Conservation (phyloP, 2,329 filamentous ascomycete genomes). For the Talaromyces sp. region DNA sequence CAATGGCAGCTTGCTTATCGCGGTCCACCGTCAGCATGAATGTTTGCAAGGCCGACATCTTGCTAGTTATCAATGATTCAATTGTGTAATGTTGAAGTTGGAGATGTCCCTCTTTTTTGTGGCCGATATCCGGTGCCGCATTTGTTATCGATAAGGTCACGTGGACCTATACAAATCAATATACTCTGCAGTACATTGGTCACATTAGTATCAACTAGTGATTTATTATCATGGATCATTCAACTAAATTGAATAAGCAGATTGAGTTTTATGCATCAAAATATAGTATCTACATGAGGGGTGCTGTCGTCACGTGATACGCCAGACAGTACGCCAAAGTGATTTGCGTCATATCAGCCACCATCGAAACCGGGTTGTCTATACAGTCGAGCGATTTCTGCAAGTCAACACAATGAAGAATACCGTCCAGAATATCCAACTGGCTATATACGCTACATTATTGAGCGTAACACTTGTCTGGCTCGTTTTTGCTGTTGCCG, state of each 20-base stretch:
- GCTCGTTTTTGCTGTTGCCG: slow-evolving; percentile 1
- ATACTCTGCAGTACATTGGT: too few relatives aligned
- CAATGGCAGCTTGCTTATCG: slow-evolving; percentile 44
- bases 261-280: neutral
- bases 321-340: neutral
- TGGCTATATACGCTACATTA: slow-evolving; percentile 12
- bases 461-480: slow-evolving; percentile 10
- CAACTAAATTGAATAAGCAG: neutral
- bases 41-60: slow-evolving; percentile 47
- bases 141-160: slow-evolving; percentile 35
- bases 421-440: slow-evolving; percentile 10
- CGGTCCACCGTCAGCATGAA: slow-evolving; percentile 48
- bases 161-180: slow-evolving; percentile 19
- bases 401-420: slow-evolving; percentile 11
- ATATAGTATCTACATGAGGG: neutral
- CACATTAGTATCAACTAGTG: neutral
- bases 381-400: neutral
- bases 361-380: neutral
- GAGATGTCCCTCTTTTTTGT: slow-evolving; percentile 24
- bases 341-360: slow-evolving; percentile 17
- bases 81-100: neutral
- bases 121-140: slow-evolving; percentile 18
- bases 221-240: neutral
- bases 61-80: slow-evolving; percentile 19
- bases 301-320: slow-evolving; percentile 3